Base-by-base conservation (phyloP, 148 eudicot species). In the Beta vulgaris region DNA sequence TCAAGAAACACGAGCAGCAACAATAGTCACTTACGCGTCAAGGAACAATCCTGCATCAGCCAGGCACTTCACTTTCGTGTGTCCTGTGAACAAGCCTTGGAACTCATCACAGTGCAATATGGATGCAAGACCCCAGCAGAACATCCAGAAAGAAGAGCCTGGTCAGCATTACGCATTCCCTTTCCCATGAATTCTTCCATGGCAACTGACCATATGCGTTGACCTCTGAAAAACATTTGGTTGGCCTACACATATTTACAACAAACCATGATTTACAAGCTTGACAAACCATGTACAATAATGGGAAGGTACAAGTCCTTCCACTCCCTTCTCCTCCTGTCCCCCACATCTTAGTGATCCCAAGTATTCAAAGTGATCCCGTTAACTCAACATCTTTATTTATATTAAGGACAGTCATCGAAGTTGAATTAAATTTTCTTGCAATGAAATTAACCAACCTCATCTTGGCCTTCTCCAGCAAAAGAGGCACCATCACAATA, bases 401-500 rank as follows among this genome's bases (percentile, higher is more conserved):
- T 51, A 23, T 4, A 39, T 54, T 4, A 51, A 75, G 9, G 55
- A 68, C 26, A n/a, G n/a, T 16, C 78, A 63, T 62, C 18, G 4
- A 40, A 23, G 55, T 53, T 59, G 21, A 71, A 43, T 49, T 7
- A 63, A 15, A 21, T 39, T 73, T 79, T 29, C 21, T 40, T 37
- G 58, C 43, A 29, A 60, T 10, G 61, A 9, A 69, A 51, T 57
- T 35, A 72, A 75, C 85, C 29, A 62, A 92, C 99, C 98, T 89
- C 83, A 75, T 95, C 83, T 72, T 92, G 90, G 73, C 97, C 77
- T 60, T 95, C 99, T 64, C 99, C 91, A 1, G 96, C 84, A 86
- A 95, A 95, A 62, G 99, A 95, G 73, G 98, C 98, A 46, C 99
- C 98, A 80, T 95, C 99, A 77, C 99, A 95, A 75, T 95, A 95